Base-by-base conservation (phyloP, 164 flowering plant species). In the Macadamia integrifolia region DNA sequence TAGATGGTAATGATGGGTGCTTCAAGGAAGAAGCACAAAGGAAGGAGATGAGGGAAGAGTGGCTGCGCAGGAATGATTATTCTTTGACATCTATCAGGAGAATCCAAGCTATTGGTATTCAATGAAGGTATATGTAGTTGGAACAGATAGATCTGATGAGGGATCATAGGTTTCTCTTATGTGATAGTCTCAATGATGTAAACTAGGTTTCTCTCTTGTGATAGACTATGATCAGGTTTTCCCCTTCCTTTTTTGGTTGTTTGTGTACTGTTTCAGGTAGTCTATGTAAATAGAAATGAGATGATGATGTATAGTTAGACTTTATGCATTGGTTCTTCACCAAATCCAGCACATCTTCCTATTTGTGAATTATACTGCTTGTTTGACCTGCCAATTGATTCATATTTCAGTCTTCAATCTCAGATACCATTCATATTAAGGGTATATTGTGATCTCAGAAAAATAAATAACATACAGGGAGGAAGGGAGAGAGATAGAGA, bases 51-150 rank as follows among this genome's bases (percentile, higher is more conserved):
- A 65, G 35, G 53, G 85, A 88, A 66, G 92, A 83, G 65, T 92
- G 98, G 97, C 83, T 69, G 65, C 68, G 69, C 29, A 79, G 73
- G 61, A 84, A 92, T 76, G 83, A 70, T 28, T 35, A 62, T 69
- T 85, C 97, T 61, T 65, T 92, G 80, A 78, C 85, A 49, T 66
- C 86, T 73, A 71, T 90, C 50, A 87, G 77, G 70, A 83, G 90
- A 73, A 88, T 92, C 43, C 89, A 92, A 76, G 94, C 97, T 76
- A 85, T 94, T 28, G 97, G 98, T 44, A 84, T 94, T 67, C 91
- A 89, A 12, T 92, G 78, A 17, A 6, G 28, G 6, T 56, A 56
- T 56, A 12, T 23, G 66, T 42, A 32, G n/a, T 49, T 1, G 23
- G 23, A 12, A 18, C 15, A 43, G 46, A 64, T 18, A 59, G n/a